Conservation (phyloP, 148 eudicot genomes). For the Chenopodium formosanum region DNA sequence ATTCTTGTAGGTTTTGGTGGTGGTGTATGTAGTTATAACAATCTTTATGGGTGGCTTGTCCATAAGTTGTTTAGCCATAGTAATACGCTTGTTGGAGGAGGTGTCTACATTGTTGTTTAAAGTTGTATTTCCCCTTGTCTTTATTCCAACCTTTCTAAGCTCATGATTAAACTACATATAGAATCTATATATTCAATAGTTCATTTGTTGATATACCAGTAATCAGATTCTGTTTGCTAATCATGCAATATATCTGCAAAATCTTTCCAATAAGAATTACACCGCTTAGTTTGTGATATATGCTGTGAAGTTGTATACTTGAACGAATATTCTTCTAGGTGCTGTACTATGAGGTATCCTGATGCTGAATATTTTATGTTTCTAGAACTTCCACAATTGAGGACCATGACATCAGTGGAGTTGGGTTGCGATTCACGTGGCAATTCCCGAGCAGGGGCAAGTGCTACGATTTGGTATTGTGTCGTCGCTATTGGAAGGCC, state of each 20-base stretch:
- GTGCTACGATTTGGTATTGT: slow-evolving; percentile 76
- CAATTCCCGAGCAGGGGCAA: slow-evolving; percentile 75
- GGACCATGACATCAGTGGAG: slow-evolving; percentile 85
- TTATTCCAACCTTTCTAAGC: neutral
- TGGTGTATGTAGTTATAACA: neutral
- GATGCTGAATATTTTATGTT: slow-evolving; percentile 11
- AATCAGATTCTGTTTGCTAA: neutral
- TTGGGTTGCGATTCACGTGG: slow-evolving; percentile 89
- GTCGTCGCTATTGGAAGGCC: slow-evolving; percentile 78
- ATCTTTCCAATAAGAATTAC: neutral
- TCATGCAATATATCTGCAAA: neutral
- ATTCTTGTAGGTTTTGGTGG: neutral
- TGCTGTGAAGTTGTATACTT: neutral
- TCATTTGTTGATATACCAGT: neutral
- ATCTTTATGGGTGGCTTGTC: neutral
- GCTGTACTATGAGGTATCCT: neutral
- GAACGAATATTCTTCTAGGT: neutral
- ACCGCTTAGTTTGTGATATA: neutral
- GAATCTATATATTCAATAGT: neutral
- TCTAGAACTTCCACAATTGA: slow-evolving; percentile 82
- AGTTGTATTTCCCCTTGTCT: neutral
- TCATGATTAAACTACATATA: neutral
- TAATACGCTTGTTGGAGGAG: neutral
- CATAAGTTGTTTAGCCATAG: neutral
- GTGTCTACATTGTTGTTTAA: neutral